Conservation (phyloP, 805 yeast genomes). For the Danielozyma ontarioensis region DNA sequence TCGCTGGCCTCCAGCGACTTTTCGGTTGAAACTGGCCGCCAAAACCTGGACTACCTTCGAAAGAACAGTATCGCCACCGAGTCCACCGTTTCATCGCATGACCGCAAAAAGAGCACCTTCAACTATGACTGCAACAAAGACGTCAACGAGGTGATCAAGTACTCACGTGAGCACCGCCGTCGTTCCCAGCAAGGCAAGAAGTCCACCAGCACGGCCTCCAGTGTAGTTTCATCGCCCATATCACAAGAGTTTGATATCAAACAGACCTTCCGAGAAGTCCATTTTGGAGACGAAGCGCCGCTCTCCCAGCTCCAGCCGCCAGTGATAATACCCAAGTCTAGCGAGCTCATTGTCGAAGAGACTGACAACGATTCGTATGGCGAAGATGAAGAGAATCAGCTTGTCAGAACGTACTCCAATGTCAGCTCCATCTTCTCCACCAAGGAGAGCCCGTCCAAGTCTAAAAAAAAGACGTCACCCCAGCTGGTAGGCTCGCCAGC, state of each 20-base stretch:
- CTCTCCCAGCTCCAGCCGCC: constrained; percentile 2
- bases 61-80: no score
- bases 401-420: constrained; percentile 19
- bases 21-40: neutral
- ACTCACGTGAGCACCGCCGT: constrained; percentile 5
- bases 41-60: no score
- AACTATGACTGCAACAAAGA: constrained; percentile 9
- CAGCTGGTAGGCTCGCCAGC: no score
- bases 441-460: constrained; percentile 3
- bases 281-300: constrained; percentile 2
- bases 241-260: constrained; percentile 1
- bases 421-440: constrained; percentile 25
- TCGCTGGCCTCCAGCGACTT: neutral
- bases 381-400: constrained; percentile 7
- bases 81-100: no score
- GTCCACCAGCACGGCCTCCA: neutral
- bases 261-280: constrained; percentile 1
- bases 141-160: constrained; percentile 11
- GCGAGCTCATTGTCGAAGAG: neutral
- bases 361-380: constrained; percentile 2
- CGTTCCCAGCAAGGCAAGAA: neutral
- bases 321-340: neutral
- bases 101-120: constrained; percentile 4
- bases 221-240: constrained; percentile 1
- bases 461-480: neutral